Evolutionary conservation across 768 basidiomycete genomes (phyloP).

Genomic region (Boletellus sp.): DNA sequence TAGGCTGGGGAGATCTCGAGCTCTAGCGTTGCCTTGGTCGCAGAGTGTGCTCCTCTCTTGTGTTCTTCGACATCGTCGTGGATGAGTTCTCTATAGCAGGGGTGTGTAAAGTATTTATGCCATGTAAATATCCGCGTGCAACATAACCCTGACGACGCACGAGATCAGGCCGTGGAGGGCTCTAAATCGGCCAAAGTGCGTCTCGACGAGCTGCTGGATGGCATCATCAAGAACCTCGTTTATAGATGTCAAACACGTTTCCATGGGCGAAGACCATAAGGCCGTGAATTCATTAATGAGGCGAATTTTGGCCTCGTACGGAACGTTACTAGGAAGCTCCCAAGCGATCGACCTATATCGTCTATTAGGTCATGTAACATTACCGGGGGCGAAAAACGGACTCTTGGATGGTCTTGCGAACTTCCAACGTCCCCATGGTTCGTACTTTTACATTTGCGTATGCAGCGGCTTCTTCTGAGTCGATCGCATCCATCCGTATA

Average conservation of each 20-base stretch:
- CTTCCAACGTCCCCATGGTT: slow-evolving; percentile 31
- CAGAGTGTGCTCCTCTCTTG: slow-evolving; percentile 18
- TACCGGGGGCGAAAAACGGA: slow-evolving; percentile 13
- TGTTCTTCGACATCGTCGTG: slow-evolving; percentile 27
- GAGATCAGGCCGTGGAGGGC: slow-evolving; percentile 32
- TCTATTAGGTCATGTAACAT: neutral
- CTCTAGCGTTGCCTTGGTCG: slow-evolving; percentile 33
- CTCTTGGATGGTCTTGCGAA: slow-evolving; percentile 35
- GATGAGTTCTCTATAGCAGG: slow-evolving; percentile 25
- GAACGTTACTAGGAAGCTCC: slow-evolving; percentile 42
- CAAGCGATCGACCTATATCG: slow-evolving; percentile 36
- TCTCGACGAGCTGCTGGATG: slow-evolving; percentile 26
- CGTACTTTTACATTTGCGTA: slow-evolving; percentile 1
- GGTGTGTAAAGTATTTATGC: neutral
- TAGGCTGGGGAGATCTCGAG: slow-evolving; percentile 40
- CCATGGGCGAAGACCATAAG: slow-evolving; percentile 36
- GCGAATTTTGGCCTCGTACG: slow-evolving; percentile 37
- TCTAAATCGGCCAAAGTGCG: slow-evolving; percentile 41
- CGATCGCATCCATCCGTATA: slow-evolving; percentile 7
- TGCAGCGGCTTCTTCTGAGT: neutral
- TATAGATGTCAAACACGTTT: slow-evolving; percentile 33
- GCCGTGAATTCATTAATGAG: slow-evolving; percentile 35
- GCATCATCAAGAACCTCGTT: slow-evolving; percentile 30
- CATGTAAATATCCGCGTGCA: neutral
- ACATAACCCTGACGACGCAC: slow-evolving; percentile 24